Conservation (phyloP, 495 filamentous ascomycete species). For the Penicillium bovifimosum region DNA sequence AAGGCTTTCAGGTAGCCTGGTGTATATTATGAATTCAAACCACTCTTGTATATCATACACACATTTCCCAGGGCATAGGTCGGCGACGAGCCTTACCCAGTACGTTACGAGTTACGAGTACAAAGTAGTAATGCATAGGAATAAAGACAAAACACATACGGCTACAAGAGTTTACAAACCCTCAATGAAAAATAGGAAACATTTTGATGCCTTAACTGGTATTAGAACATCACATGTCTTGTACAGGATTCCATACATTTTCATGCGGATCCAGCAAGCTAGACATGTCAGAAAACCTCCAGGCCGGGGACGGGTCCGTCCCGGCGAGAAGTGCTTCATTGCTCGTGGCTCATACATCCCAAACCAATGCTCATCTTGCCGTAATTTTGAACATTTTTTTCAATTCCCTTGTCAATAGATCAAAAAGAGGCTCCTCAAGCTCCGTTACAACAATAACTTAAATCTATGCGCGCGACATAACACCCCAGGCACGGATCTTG, state of each 20-base stretch:
- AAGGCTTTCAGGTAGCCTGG: background rate
- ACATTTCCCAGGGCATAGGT: background rate
- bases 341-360: slow-evolving; percentile 49
- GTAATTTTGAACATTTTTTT: slow-evolving; percentile 33
- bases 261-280: slow-evolving; percentile 35
- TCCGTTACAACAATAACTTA: slow-evolving; percentile 19
- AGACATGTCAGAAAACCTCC: slow-evolving; percentile 37
- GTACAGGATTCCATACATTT: slow-evolving; percentile 38
- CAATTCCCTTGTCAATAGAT: slow-evolving; percentile 30
- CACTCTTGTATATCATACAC: background rate
- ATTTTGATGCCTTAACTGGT: slow-evolving; percentile 40
- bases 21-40: slow-evolving; percentile 23
- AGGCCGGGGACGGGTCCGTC: slow-evolving; percentile 12
- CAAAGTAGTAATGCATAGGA: background rate
- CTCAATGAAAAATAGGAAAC: slow-evolving; percentile 25
- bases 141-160: background rate
- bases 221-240: slow-evolving; percentile 41
- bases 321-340: slow-evolving; percentile 37
- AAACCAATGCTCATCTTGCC: slow-evolving; percentile 41
- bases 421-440: slow-evolving; percentile 28
- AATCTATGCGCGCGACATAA: slow-evolving; percentile 66
- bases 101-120: background rate
- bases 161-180: slow-evolving; percentile 1
- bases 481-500: slow-evolving; percentile 98
- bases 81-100: background rate